phyloP scores from a whole-genome alignment of 148 eudicot genomes.

The Amaranthus cruentus region DNA sequence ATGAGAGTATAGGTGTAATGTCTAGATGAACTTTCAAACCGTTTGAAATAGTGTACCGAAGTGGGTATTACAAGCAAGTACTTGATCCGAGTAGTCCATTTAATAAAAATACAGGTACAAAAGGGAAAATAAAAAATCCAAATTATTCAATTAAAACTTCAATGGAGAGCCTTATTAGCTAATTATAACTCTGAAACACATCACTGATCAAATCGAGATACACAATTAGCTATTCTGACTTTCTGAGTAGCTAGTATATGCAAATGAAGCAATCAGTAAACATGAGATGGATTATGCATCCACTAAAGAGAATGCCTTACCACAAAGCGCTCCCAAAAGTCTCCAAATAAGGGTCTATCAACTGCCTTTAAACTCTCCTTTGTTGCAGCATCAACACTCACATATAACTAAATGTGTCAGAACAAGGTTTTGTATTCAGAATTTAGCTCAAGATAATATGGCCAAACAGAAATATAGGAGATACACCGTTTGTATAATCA shows the following conservation, averaged over 20 bases:
- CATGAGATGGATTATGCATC: not conserved
- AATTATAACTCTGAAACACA: not conserved
- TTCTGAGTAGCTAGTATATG: not conserved
- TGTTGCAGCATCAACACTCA: constrained; percentile 97
- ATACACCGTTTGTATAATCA: not conserved
- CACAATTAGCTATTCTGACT: not conserved
- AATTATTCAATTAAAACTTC: not conserved
- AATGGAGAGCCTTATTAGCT: not conserved
- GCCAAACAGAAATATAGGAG: not conserved
- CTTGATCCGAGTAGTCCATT: too few relatives aligned
- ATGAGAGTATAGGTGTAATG: not conserved
- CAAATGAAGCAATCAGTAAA: not conserved
- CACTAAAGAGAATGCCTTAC: constrained; percentile 32
- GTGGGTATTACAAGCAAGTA: not conserved
- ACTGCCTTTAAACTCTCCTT: constrained; percentile 98
- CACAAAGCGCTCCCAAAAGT: constrained; percentile 96
- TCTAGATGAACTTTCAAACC: not conserved
- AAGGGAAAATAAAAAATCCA: not conserved
- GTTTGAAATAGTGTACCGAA: not conserved
- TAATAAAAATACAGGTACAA: not conserved
- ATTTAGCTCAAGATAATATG: not conserved
- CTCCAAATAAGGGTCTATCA: constrained; percentile 95
- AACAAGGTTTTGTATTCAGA: constrained; percentile 2
- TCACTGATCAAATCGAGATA: not conserved
- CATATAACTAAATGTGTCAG: constrained; percentile 63